Conservation (phyloP, 768 basidiomycete species). For the Calocera cornea region DNA sequence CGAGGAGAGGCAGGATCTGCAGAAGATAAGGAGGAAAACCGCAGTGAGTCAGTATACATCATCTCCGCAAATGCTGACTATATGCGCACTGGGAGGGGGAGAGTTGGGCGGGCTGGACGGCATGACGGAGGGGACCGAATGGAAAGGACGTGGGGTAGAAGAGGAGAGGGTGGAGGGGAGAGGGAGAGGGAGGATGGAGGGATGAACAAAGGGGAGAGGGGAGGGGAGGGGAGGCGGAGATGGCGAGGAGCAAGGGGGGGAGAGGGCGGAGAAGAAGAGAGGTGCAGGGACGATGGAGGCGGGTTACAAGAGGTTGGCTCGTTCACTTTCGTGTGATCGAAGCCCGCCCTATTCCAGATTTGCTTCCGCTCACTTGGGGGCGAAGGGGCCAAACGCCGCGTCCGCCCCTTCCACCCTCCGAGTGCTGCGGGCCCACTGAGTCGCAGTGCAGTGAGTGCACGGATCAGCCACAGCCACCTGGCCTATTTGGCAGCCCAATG, state of each 20-base stretch:
- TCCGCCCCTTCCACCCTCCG: no score
- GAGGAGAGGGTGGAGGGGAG: slow-evolving; percentile 7
- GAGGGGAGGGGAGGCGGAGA: background rate
- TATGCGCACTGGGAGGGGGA: slow-evolving; percentile 5
- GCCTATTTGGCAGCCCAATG: background rate
- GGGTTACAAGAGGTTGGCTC: background rate
- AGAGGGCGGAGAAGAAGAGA: slow-evolving; percentile 4
- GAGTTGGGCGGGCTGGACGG: background rate
- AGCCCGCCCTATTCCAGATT: background rate
- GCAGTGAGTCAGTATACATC: background rate
- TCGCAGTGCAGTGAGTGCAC: background rate
- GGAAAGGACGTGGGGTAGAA: slow-evolving; percentile 1
- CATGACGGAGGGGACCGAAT: background rate
- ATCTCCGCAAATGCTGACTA: background rate
- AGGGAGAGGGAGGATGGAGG: slow-evolving; percentile 5
- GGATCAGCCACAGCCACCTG: background rate
- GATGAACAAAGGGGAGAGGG: slow-evolving; percentile 5
- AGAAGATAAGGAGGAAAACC: background rate
- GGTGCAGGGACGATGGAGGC: slow-evolving; percentile 1
- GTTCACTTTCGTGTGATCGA: background rate
- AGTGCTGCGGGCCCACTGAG: no score
- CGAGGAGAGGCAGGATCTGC: slow-evolving; percentile 27
- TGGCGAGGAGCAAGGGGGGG: slow-evolving; percentile 4
- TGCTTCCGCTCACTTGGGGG: background rate
- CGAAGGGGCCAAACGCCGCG: no score